Evolutionary conservation across 1,284 basidiomycete species (phyloP).

Genomic region (Cerrena zonata): DNA sequence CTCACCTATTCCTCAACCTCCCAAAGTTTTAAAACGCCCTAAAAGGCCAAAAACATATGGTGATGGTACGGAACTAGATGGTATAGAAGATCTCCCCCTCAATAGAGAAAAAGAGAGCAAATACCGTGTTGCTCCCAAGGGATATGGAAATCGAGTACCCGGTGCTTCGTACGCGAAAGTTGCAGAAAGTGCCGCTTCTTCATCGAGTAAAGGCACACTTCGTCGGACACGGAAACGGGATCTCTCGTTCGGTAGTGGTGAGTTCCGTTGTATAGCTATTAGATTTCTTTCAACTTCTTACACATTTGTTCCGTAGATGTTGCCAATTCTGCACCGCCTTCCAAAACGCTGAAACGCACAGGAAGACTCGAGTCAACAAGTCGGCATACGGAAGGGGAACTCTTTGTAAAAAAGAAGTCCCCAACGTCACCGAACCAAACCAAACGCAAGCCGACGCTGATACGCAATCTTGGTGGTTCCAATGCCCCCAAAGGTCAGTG

Average conservation of each 20-base stretch:
- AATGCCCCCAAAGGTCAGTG: slow-evolving; percentile 71
- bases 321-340: slow-evolving; percentile 25
- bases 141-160: slow-evolving; percentile 54
- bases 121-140: slow-evolving; percentile 66
- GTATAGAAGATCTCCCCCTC: slow-evolving; percentile 83
- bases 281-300: too few species aligned
- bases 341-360: slow-evolving; percentile 38
- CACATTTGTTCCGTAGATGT: too few species aligned
- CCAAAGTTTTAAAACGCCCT: slow-evolving; percentile 68
- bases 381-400: slow-evolving; percentile 26
- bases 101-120: slow-evolving; percentile 75
- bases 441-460: slow-evolving; percentile 75
- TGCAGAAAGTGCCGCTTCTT: slow-evolving; percentile 16
- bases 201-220: slow-evolving; percentile 44
- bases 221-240: slow-evolving; percentile 35
- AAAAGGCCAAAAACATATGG: slow-evolving; percentile 74
- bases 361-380: slow-evolving; percentile 27
- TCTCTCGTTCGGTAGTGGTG: slow-evolving; percentile 29
- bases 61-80: slow-evolving; percentile 90
- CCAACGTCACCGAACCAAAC: slow-evolving; percentile 40
- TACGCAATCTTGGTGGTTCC: slow-evolving; percentile 75
- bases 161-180: slow-evolving; percentile 40
- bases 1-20: slow-evolving; percentile 39
- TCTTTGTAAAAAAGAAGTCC: slow-evolving; percentile 52
- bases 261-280: too few species aligned